Evolutionary conservation across 148 eudicot genomes (phyloP).

Genomic region (Chenopodium album): DNA sequence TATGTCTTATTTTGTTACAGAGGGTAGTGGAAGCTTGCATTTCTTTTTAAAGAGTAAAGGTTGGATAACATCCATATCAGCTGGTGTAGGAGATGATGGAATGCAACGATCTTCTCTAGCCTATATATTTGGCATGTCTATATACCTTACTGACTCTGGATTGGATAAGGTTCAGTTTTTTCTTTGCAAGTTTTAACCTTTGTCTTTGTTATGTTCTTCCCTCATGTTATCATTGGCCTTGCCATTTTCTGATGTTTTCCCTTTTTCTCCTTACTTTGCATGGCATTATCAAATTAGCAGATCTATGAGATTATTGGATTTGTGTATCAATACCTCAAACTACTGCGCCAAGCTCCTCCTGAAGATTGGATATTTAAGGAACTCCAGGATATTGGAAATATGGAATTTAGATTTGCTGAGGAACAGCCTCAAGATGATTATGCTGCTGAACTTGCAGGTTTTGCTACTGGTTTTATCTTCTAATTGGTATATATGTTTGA

Average conservation of each 20-base stretch:
- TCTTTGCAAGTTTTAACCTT: slow-evolving; percentile 11
- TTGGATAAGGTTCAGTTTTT: slow-evolving; percentile 60
- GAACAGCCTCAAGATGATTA: slow-evolving; percentile 98
- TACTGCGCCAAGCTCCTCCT: slow-evolving; percentile 69
- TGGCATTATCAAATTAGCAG: slow-evolving; percentile 37
- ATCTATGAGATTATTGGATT: slow-evolving; percentile 79
- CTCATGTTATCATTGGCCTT: not conserved
- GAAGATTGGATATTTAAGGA: slow-evolving; percentile 96
- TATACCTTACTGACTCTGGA: slow-evolving; percentile 87
- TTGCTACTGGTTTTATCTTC: not conserved
- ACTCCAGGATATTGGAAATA: slow-evolving; percentile 87
- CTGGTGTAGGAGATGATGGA: slow-evolving; percentile 98
- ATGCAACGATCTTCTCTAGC: slow-evolving; percentile 76
- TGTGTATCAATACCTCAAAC: slow-evolving; percentile 82
- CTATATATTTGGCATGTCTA: slow-evolving; percentile 81
- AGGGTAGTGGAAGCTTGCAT: slow-evolving; percentile 94
- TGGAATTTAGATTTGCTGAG: slow-evolving; percentile 95
- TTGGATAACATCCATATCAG: slow-evolving; percentile 89
- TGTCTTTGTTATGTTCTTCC: not conserved
- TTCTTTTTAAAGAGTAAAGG: slow-evolving; percentile 83
- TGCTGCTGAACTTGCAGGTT: slow-evolving; percentile 97
- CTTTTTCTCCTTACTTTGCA: not conserved
- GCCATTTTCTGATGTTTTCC: not conserved
- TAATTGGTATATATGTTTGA: not conserved
- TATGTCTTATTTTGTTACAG: slow-evolving; percentile 42